Conservation (phyloP, 306 rosid species). For the Dalbergia cultrata region DNA sequence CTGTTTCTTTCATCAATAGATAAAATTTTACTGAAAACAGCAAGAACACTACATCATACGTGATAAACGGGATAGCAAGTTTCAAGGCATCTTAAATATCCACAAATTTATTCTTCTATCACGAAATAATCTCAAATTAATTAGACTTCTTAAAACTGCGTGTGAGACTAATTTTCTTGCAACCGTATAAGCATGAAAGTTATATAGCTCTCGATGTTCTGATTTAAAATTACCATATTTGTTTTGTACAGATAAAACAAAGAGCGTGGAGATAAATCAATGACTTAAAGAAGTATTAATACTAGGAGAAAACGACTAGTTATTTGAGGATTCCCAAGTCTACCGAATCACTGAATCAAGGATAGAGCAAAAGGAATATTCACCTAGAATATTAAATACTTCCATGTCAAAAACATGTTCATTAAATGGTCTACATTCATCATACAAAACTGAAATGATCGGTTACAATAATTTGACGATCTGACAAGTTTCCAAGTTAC, state of each 20-base stretch:
- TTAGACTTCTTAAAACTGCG: background rate
- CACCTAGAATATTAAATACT: background rate
- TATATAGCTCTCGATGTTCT: no score
- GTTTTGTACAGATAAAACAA: background rate
- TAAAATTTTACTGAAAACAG: background rate
- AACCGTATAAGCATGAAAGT: background rate
- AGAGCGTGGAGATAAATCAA: background rate
- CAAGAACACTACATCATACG: background rate
- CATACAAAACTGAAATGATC: conserved; percentile 5
- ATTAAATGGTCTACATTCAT: background rate
- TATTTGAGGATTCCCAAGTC: background rate
- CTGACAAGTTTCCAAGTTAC: background rate
- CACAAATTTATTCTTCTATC: background rate
- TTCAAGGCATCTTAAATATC: background rate
- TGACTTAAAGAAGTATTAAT: background rate
- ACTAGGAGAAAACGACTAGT: background rate
- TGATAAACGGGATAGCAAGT: background rate
- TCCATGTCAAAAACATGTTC: background rate
- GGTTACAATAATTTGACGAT: background rate
- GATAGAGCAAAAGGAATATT: background rate
- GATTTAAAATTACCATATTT: background rate
- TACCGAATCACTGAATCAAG: background rate
- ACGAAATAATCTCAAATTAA: no score
- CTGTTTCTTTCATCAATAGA: conserved; percentile 9
- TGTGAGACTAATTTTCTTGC: background rate